Percentiles rank a stretch among this genome's conserved stretches.
Evolutionary conservation across 2,329 filamentous ascomycete genomes (phyloP).

Genomic region (Chrysosporium keratinophilum): DNA sequence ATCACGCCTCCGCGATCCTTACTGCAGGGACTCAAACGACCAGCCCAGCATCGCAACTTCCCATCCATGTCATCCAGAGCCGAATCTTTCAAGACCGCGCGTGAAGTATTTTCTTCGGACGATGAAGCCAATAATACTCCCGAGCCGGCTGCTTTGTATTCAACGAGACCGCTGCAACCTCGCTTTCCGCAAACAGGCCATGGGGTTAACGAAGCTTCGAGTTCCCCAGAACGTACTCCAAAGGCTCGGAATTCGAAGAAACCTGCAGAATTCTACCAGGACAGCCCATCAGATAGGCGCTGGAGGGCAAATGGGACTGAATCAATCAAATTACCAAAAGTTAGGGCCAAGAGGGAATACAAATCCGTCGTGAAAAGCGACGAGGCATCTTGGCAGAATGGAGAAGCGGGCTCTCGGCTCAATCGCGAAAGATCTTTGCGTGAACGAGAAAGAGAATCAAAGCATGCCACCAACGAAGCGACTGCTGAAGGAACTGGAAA

Average conservation of each 20-base stretch:
- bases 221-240: not conserved
- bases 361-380: not conserved
- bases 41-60: constrained; percentile 41
- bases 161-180: constrained; percentile 17
- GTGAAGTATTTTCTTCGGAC: constrained; percentile 53
- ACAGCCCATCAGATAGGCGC: not conserved
- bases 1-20: constrained; percentile 54
- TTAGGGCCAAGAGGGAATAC: constrained; percentile 10
- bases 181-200: constrained; percentile 13
- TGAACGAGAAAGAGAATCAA: constrained; percentile 2
- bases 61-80: constrained; percentile 49
- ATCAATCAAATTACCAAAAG: not conserved
- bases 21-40: constrained; percentile 24
- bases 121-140: constrained; percentile 32
- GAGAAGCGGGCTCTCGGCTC: not conserved
- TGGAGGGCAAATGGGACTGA: not conserved
- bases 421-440: constrained; percentile 2
- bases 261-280: not conserved
- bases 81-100: constrained; percentile 63
- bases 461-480: constrained; percentile 11
- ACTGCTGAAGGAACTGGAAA: constrained; percentile 42
- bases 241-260: not conserved
- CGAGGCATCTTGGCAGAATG: not conserved
- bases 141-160: constrained; percentile 18
- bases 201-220: not conserved